Evolutionary conservation across 441 rosid species (phyloP).

Genomic region (Populus hybrid): DNA sequence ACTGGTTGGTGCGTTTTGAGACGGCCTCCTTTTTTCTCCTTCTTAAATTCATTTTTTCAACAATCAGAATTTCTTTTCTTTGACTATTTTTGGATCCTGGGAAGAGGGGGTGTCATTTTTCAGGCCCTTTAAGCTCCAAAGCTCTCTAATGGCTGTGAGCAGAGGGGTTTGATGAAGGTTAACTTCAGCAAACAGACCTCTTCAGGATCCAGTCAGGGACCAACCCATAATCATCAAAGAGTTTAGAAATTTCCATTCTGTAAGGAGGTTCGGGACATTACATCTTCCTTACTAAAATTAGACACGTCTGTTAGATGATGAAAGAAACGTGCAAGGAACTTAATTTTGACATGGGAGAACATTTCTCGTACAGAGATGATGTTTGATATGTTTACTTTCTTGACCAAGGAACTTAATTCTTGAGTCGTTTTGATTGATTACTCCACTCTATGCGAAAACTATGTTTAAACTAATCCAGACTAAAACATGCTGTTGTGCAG

Average conservation of each 20-base stretch:
- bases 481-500: conserved; percentile 29
- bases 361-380: background rate
- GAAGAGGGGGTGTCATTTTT: background rate
- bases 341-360: background rate
- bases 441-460: background rate
- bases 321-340: background rate
- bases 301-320: background rate
- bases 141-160: background rate
- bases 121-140: background rate
- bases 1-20: background rate
- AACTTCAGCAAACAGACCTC: too few species aligned
- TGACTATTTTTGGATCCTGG: background rate
- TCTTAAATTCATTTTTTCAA: background rate
- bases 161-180: background rate
- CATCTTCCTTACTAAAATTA: background rate
- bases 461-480: background rate
- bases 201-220: too few species aligned
- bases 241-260: background rate
- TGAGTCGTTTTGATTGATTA: background rate
- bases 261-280: background rate
- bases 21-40: too few species aligned
- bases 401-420: background rate
- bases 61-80: background rate
- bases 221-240: too few species aligned
- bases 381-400: background rate